phyloP scores from a whole-genome alignment of 78 protist species.

The Emiliania huxleyi region DNA sequence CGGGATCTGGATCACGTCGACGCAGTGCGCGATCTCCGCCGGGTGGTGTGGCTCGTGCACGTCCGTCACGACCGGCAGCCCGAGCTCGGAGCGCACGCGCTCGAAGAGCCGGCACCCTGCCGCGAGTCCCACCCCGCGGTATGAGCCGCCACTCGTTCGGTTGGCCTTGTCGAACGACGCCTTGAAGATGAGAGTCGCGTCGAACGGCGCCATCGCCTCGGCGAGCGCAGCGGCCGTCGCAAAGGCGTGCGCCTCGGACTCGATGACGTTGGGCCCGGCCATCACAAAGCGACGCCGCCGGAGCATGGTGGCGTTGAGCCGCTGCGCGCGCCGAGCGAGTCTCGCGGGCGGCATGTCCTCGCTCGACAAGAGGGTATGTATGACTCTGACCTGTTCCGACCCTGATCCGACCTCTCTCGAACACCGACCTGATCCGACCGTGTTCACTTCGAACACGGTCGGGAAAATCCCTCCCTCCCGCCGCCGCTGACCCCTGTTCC shows the following conservation, averaged over 20 bases:
- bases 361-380: neutral
- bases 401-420: too few relatives aligned
- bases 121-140: slow-evolving; percentile 3
- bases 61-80: slow-evolving; percentile 27
- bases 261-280: slow-evolving; percentile 31
- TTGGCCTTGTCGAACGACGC: slow-evolving; percentile 37
- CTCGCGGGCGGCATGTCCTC: too few relatives aligned
- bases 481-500: too few relatives aligned
- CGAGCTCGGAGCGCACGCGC: neutral
- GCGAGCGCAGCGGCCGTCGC: neutral
- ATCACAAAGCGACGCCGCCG: neutral
- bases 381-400: neutral
- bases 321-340: too few relatives aligned
- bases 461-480: too few relatives aligned
- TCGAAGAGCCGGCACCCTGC: neutral
- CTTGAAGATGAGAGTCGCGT: neutral
- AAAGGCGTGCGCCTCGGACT: slow-evolving; percentile 5
- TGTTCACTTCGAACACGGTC: too few relatives aligned
- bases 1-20: slow-evolving; percentile 42
- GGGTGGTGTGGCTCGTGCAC: slow-evolving; percentile 11
- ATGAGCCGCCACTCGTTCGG: neutral
- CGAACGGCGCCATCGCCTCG: neutral
- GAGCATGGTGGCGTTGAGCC: neutral
- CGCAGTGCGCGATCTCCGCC: neutral
- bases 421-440: too few relatives aligned